Evolutionary conservation across 768 basidiomycete genomes (phyloP), one percentile per base, ranked within the genome.

Genomic region (Auricularia auricula-judae): DNA sequence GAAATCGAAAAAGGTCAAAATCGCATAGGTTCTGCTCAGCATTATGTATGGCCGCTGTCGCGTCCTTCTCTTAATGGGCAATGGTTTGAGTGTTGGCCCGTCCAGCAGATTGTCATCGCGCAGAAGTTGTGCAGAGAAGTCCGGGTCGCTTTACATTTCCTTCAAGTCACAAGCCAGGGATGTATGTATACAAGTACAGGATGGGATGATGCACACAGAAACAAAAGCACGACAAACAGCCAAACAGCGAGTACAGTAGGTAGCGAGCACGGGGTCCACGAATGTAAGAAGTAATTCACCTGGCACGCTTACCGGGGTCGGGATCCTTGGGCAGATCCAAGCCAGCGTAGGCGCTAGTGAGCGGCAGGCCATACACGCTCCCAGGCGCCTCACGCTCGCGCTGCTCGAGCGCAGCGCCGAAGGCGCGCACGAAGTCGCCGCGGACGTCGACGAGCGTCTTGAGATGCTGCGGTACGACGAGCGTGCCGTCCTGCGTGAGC

Each of bases 281-380:
- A 10, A 44, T 18, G 2, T 3, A 18, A 18, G 43, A 3, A 51
- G 7, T 16, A 51, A 51, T 21, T 18, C 16, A 51, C 33, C 56
- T 14, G 4, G 56, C 56, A 18, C 56, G 56, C 56, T 59, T 59
- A 29, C 56, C 56, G 8, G 56, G 56, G 23, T 59, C 56, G 1
- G 56, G 56, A 18, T 59, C 56, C 34, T 59, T 59, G 23, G 63
- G 59, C 42, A 64, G 69, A 16, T 70, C 71, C 61, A 92, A 74
- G 23, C 87, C 93, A 62, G 82, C 80, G 73, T 84, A 98, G 11
- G 95, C 76, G 72, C 88, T 93, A 76, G 76, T 79, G 74, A 78
- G 74, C 2, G 93, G 92, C 18, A 94, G 77, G n/a, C 89, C 91
- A 77, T 82, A 89, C 70, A 89, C 85, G 68, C 86, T 76, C 60